Base-by-base conservation (phyloP, 768 basidiomycete genomes). In the Phaffia tasmanica region DNA sequence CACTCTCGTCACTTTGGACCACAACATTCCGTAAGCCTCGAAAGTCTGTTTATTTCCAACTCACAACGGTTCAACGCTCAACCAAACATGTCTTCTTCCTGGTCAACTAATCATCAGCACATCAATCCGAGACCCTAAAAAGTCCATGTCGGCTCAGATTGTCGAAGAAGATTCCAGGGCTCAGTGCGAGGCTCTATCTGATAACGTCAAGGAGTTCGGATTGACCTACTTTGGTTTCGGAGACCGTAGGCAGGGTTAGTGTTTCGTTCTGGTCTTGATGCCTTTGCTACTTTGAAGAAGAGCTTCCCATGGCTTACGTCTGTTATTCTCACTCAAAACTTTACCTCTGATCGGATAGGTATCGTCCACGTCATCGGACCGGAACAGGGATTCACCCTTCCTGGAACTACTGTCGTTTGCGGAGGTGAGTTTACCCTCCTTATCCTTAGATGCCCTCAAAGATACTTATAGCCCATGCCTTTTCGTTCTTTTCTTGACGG, bases 281-380 rank as follows among this genome's bases (percentile, higher is more conserved):
- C 15, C 14, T 18, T 29, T n/a, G 5, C 46, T n/a, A 50, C 27
- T 27, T 58, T 55, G 46, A 29, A n/a, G n/a, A n/a, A n/a, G 35
- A 42, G 35, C 35, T 42, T 42, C 11, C 35, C 35, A 42, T 42
- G 11, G 35, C 6, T 47, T 23, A 63, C n/a, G 21, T 23, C 42
- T 25, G 21, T n/a, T 23, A 59, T 47, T 16, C 32, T 42, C 11
- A 42, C 11, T 11, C 11, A 42, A 42, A 42, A 42, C 35, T 59
- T 46, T 53, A 29, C 35, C 56, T 23, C 27, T 77, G 30, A 29
- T 61, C 53, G n/a, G 62, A 35, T 69, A 87, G 86, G 85, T 67
- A 89, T 87, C 70, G 86, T 89, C 8, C 88, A 93, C 76, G 81
- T 93, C 70, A 93, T 93, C 73, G 90, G 89, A 55, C 90, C 90